Evolutionary conservation across 2,329 filamentous ascomycete species (phyloP).

Genomic region (Seiridium unicorne): DNA sequence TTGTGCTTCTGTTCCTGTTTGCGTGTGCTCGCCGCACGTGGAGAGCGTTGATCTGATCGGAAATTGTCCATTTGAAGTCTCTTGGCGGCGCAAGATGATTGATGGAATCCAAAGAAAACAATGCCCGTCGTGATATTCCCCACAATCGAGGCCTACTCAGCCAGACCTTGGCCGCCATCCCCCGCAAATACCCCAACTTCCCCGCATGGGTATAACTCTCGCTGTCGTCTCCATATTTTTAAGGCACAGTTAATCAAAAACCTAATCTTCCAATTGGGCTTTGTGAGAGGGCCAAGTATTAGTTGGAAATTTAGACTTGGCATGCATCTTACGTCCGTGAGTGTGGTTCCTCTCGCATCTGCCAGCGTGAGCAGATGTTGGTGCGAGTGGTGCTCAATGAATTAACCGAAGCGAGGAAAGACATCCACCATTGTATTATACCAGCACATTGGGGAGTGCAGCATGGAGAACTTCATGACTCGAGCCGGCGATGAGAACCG

Average conservation of each 20-base stretch:
- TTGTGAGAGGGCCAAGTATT: background rate
- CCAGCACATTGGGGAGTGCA: too few species aligned
- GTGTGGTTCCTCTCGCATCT: background rate
- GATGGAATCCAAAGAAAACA: conserved; percentile 16
- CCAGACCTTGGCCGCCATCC: background rate
- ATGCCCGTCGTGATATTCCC: conserved; percentile 2
- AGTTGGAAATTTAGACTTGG: background rate
- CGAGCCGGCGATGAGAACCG: too few species aligned
- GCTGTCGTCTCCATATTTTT: background rate
- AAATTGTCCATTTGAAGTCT: background rate
- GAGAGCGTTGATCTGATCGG: conserved; percentile 3
- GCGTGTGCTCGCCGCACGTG: background rate
- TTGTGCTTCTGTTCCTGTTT: background rate
- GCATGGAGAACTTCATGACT: too few species aligned
- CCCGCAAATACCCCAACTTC: conserved; percentile 14
- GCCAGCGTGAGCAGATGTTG: background rate
- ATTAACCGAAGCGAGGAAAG: too few species aligned
- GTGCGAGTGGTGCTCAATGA: too few species aligned
- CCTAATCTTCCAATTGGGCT: background rate
- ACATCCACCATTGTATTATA: too few species aligned
- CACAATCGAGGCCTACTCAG: background rate
- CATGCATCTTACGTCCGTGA: background rate
- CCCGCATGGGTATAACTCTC: background rate
- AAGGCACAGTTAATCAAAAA: background rate
- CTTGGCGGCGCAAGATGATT: conserved; percentile 14